A percentile compares a stretch with the other conserved stretches of the same genome.
phyloP scores from a whole-genome alignment of 805 yeast genomes.

The Scheffersomyces coipomensis region DNA sequence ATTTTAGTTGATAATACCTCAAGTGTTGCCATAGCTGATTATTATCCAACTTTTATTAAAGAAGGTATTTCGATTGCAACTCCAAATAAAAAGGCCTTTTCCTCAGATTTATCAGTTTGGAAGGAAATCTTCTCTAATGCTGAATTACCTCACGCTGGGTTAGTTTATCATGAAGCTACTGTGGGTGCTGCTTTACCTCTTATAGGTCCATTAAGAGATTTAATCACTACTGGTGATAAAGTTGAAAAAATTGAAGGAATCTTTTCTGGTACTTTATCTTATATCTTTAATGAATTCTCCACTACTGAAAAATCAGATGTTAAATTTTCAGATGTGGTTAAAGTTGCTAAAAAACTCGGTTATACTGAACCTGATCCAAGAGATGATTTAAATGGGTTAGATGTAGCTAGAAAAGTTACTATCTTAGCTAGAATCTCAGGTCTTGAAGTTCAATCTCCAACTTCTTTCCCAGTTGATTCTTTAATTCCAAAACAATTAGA shows the following conservation, averaged over 20 bases:
- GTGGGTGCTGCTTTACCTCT: constrained; percentile 99
- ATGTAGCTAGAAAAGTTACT: constrained; percentile 97
- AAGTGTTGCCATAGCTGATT: constrained; percentile 69
- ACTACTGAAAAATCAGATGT: constrained; percentile 55
- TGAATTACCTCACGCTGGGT: constrained; percentile 53
- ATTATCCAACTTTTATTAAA: constrained; percentile 71
- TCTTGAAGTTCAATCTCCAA: constrained; percentile 76
- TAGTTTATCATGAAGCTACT: constrained; percentile 96
- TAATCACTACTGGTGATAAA: constrained; percentile 90
- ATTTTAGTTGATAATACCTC: constrained; percentile 95
- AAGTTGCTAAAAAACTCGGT: constrained; percentile 85
- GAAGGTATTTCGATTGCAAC: constrained; percentile 92
- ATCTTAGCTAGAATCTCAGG: constrained; percentile 94
- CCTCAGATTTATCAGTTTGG: constrained; percentile 75
- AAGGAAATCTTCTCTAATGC: constrained; percentile 62
- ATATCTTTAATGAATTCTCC: constrained; percentile 91
- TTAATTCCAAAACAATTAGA: constrained; percentile 87
- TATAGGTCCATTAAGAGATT: constrained; percentile 82
- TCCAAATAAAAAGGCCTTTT: constrained; percentile 97
- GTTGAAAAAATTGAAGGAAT: constrained; percentile 92
- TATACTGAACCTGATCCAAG: constrained; percentile 99
- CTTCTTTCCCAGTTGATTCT: constrained; percentile 91
- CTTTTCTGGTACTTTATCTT: constrained; percentile 92
- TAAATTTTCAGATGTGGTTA: constrained; percentile 87
- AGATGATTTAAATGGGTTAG: constrained; percentile 96